Evolutionary conservation across 2,329 filamentous ascomycete genomes (phyloP).

Genomic region (Neobulgaria alba): DNA sequence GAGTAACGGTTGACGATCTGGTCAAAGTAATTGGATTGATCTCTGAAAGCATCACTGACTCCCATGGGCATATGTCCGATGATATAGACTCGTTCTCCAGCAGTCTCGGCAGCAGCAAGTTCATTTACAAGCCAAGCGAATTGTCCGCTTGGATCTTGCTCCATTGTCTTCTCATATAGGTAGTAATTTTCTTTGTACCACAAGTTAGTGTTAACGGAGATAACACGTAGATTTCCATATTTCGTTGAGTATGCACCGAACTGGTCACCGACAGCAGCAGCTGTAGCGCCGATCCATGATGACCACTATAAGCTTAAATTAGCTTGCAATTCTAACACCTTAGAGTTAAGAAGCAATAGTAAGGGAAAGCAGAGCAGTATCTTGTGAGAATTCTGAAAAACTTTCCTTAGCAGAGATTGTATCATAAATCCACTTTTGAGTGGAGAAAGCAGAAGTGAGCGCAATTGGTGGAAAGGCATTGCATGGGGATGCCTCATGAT

Average conservation of each 20-base stretch:
- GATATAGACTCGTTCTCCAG: slow-evolving; percentile 32
- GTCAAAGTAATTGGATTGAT: slow-evolving; percentile 30
- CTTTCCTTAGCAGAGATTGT: slow-evolving; percentile 25
- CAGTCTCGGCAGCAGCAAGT: slow-evolving; percentile 31
- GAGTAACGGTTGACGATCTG: slow-evolving; percentile 26
- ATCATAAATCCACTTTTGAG: slow-evolving; percentile 32
- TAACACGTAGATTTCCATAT: slow-evolving; percentile 30
- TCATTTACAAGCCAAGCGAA: slow-evolving; percentile 33
- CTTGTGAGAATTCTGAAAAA: no score
- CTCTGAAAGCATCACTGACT: slow-evolving; percentile 30
- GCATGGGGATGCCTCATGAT: slow-evolving; percentile 32
- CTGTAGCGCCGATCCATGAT: slow-evolving; percentile 26
- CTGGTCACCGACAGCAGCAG: slow-evolving; percentile 23
- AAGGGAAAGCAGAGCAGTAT: no score
- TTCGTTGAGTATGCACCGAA: slow-evolving; percentile 30
- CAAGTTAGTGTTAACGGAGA: slow-evolving; percentile 35
- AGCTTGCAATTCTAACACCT: no score
- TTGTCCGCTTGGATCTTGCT: slow-evolving; percentile 30
- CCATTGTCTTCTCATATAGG: slow-evolving; percentile 31
- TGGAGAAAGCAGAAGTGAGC: slow-evolving; percentile 23
- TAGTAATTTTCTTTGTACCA: slow-evolving; percentile 36
- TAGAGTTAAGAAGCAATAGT: no score
- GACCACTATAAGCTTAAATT: slow-evolving; percentile 6
- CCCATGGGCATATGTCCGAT: slow-evolving; percentile 29
- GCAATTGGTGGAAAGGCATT: slow-evolving; percentile 29